Conservation (phyloP, 2,329 filamentous ascomycete genomes). For the Coniochaeta sp. region DNA sequence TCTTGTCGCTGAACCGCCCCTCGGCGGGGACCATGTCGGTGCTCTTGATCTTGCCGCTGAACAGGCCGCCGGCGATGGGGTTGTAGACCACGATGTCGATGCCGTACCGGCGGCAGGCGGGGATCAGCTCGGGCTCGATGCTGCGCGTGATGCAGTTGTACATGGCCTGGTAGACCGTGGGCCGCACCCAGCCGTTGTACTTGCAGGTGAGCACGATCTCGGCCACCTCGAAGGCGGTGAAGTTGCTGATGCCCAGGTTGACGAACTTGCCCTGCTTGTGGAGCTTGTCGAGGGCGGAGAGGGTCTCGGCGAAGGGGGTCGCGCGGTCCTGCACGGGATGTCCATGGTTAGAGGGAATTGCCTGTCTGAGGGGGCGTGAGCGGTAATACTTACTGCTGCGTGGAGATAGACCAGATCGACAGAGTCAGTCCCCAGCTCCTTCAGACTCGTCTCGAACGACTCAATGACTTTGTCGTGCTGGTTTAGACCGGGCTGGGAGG, state of each 20-base stretch:
- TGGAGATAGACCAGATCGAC: constrained; percentile 71
- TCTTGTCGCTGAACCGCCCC: constrained; percentile 17
- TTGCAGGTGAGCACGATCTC: constrained; percentile 64
- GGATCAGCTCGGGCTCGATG: constrained; percentile 59
- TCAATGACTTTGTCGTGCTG: constrained; percentile 54
- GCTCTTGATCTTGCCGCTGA: constrained; percentile 49
- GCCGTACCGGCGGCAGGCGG: constrained; percentile 57
- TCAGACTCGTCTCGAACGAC: constrained; percentile 59
- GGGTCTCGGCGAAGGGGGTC: constrained; percentile 60
- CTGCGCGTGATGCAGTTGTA: constrained; percentile 46
- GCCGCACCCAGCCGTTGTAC: constrained; percentile 59
- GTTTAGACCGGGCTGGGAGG: constrained; percentile 50
- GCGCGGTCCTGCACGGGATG: constrained; percentile 30
- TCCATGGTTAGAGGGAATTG: neutral
- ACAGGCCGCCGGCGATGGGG: constrained; percentile 62
- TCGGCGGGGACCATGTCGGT: constrained; percentile 18
- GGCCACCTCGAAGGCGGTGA: constrained; percentile 68
- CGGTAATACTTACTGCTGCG: constrained; percentile 37
- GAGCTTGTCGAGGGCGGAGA: constrained; percentile 59
- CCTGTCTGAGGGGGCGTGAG: neutral
- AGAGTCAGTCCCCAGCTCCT: constrained; percentile 63
- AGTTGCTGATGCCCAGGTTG: constrained; percentile 63
- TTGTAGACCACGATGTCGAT: constrained; percentile 66
- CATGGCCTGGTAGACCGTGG: constrained; percentile 70
- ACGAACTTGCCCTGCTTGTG: constrained; percentile 67